A percentile compares a stretch with the other conserved stretches of the same genome.
phyloP scores from a whole-genome alignment of 2,329 filamentous ascomycete genomes.

The Botrytis hyacinthi region DNA sequence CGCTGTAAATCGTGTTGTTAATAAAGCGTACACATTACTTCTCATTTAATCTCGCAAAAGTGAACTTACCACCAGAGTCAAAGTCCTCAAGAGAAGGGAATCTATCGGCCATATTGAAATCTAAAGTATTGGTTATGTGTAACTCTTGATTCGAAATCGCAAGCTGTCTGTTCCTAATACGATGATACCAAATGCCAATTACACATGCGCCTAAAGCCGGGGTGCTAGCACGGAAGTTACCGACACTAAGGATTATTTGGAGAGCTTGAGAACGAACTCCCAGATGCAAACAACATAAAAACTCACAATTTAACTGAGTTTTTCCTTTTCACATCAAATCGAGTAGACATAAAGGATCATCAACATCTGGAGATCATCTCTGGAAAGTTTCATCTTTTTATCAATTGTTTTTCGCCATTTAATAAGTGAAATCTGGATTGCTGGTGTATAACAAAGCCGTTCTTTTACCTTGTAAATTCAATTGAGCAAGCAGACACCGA shows the following conservation, averaged over 20 bases:
- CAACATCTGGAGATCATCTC: not conserved
- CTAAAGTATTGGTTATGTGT: conserved; percentile 20
- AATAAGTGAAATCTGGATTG: not conserved
- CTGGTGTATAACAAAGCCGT: conserved; percentile 12
- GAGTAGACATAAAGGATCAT: not conserved
- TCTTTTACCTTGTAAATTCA: conserved; percentile 3
- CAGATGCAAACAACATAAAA: conserved; percentile 5
- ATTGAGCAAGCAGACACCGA: conserved; percentile 2
- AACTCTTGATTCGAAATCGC: conserved; percentile 18
- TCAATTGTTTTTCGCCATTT: not conserved
- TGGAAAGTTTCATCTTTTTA: not conserved
- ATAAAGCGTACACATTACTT: conserved; percentile 16
- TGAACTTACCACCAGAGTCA: conserved; percentile 48
- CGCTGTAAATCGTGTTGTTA: conserved; percentile 47
- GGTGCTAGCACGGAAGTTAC: conserved; percentile 13
- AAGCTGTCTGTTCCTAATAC: conserved; percentile 20
- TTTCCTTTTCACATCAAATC: not conserved
- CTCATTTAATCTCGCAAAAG: conserved; percentile 12
- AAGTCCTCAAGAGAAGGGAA: conserved; percentile 61
- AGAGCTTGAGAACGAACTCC: conserved; percentile 13
- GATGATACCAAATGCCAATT: conserved; percentile 7
- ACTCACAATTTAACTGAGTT: conserved; percentile 12
- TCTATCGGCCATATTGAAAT: conserved; percentile 52
- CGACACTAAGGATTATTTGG: conserved; percentile 21
- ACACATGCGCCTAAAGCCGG: conserved; percentile 13